phyloP scores from a whole-genome alignment of 768 basidiomycete genomes.

The Leucogyrophana mollusca region DNA sequence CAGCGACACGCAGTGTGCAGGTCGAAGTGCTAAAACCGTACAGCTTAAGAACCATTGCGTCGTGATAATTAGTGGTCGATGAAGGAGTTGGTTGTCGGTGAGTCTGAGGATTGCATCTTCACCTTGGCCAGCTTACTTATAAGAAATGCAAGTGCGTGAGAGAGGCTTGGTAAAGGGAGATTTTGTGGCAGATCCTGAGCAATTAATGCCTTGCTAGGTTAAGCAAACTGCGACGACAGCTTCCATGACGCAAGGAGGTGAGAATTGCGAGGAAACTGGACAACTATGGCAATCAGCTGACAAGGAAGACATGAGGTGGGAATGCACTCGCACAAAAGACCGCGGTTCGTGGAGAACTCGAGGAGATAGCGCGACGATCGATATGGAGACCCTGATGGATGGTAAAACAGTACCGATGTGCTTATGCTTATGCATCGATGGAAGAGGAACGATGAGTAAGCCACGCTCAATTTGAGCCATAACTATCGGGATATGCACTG shows the following conservation, averaged over 20 bases:
- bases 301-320: not conserved
- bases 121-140: constrained; percentile 5
- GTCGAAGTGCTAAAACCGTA: constrained; percentile 31
- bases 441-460: not conserved
- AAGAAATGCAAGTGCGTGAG: constrained; percentile 4
- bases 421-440: not conserved
- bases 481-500: too few relatives aligned
- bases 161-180: constrained; percentile 4
- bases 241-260: not conserved
- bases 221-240: not conserved
- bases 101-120: not conserved
- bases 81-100: too few relatives aligned
- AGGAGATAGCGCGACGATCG: not conserved
- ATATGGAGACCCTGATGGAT: not conserved
- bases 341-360: not conserved
- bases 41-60: constrained; percentile 17
- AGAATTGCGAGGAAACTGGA: not conserved
- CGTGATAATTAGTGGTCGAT: not conserved
- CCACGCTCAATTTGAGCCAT: not conserved
- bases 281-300: constrained; percentile 3
- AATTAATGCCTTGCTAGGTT: not conserved
- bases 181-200: not conserved
- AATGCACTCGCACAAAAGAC: not conserved
- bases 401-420: not conserved
- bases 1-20: constrained; percentile 50